Conservation (phyloP, 768 basidiomycete species). For the Rhizopogon vulgaris region DNA sequence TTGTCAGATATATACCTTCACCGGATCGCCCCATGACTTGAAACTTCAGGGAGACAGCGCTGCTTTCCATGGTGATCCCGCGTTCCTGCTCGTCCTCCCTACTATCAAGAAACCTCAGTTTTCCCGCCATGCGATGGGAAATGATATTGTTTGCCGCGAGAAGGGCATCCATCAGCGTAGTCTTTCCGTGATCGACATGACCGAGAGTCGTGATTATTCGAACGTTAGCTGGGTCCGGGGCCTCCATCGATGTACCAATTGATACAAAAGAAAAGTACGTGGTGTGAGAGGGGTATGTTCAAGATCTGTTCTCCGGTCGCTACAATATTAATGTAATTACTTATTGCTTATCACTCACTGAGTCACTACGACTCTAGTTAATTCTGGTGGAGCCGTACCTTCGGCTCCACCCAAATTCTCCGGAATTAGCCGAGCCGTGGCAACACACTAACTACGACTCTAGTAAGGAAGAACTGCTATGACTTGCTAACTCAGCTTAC, state of each 20-base stretch:
- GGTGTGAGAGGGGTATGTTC: neutral
- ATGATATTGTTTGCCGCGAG: constrained; percentile 98
- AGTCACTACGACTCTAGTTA: no score
- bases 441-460: no score
- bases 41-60: constrained; percentile 87
- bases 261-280: neutral
- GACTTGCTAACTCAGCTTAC: no score
- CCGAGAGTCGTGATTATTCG: constrained; percentile 83
- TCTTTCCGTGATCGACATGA: constrained; percentile 95
- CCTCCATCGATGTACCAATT: constrained; percentile 4
- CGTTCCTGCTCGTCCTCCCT: constrained; percentile 96
- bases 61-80: constrained; percentile 99
- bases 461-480: no score
- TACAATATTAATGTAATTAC: no score
- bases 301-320: no score
- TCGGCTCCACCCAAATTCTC: no score
- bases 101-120: constrained; percentile 91
- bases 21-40: constrained; percentile 60
- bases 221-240: constrained; percentile 38
- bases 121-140: constrained; percentile 89
- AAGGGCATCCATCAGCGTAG: constrained; percentile 90
- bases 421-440: no score
- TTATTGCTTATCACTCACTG: no score
- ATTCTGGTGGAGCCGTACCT: no score
- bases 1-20: constrained; percentile 46